phyloP scores from a whole-genome alignment of 805 yeast species.

The Kodamaea laetipori region DNA sequence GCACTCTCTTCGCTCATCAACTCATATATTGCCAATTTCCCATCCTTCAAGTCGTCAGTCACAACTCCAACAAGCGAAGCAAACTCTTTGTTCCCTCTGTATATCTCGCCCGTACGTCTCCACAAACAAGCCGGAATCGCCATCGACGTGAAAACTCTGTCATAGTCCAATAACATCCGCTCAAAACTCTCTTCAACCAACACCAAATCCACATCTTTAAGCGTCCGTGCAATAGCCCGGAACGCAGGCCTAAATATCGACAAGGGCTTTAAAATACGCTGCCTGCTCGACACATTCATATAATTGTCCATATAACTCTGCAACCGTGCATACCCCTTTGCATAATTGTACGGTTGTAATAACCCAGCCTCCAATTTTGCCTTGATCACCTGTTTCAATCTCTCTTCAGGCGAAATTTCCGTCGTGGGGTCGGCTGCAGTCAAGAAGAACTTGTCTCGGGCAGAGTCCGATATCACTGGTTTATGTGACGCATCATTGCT shows the following conservation, averaged over 20 bases:
- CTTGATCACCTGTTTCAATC: conserved; percentile 88
- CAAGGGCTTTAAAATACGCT: conserved; percentile 82
- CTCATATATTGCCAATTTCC: conserved; percentile 88
- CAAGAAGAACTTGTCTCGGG: conserved; percentile 87
- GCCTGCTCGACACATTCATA: conserved; percentile 82
- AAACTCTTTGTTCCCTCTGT: conserved; percentile 93
- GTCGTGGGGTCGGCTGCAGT: conserved; percentile 98
- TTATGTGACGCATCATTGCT: conserved; percentile 22
- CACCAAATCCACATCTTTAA: conserved; percentile 88
- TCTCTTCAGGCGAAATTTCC: conserved; percentile 90
- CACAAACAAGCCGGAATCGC: conserved; percentile 97
- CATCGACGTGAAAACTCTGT: conserved; percentile 94
- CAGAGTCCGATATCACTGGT: conserved; percentile 65
- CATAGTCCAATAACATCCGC: conserved; percentile 89
- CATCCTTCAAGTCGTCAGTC: conserved; percentile 89
- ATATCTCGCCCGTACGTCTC: conserved; percentile 96
- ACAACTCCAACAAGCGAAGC: conserved; percentile 88
- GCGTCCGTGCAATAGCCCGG: conserved; percentile 84
- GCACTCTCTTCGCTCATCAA: conserved; percentile 95
- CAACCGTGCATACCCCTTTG: conserved; percentile 86
- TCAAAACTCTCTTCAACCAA: conserved; percentile 93
- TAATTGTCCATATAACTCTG: conserved; percentile 91
- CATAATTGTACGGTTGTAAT: conserved; percentile 89
- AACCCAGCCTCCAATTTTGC: conserved; percentile 94
- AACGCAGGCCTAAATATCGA: conserved; percentile 89